Percentiles rank a stretch among this genome's conserved stretches.
Conservation (phyloP, 108 stramenopile species). For the Pseudonitzschia multiseries region DNA sequence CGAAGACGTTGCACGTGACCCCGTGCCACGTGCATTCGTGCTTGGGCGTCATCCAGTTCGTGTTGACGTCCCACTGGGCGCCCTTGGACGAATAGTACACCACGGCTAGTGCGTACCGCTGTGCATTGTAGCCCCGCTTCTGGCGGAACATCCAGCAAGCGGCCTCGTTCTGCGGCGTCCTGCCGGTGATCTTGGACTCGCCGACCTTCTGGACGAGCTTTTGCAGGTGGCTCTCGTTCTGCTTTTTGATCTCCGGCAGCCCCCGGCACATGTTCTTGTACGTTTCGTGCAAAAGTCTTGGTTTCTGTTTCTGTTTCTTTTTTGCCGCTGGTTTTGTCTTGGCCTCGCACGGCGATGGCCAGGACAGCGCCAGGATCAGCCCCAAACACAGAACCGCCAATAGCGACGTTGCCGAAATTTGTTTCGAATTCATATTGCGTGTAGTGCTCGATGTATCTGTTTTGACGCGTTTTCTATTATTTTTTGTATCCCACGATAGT, state of each 20-base stretch:
- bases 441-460: too few species aligned
- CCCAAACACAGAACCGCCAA: neutral
- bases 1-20: conserved; percentile 40
- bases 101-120: conserved; percentile 53
- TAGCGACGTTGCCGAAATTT: neutral
- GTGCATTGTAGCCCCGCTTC: conserved; percentile 18
- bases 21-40: conserved; percentile 63
- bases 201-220: conserved; percentile 23
- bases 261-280: conserved; percentile 29
- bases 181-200: conserved; percentile 10
- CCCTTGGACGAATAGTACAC: conserved; percentile 53
- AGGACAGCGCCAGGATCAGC: conserved; percentile 1
- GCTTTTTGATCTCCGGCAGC: conserved; percentile 21
- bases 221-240: conserved; percentile 28
- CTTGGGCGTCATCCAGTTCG: conserved; percentile 50
- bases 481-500: too few species aligned
- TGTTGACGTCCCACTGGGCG: conserved; percentile 38
- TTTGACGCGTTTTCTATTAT: too few species aligned
- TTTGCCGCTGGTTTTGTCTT: neutral
- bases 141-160: conserved; percentile 62
- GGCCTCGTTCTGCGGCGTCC: conserved; percentile 47
- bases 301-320: neutral
- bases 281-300: conserved; percentile 16
- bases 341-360: neutral
- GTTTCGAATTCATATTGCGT: neutral